Evolutionary conservation across 805 yeast species (phyloP).

Genomic region (Zygotorulaspora danielsina): DNA sequence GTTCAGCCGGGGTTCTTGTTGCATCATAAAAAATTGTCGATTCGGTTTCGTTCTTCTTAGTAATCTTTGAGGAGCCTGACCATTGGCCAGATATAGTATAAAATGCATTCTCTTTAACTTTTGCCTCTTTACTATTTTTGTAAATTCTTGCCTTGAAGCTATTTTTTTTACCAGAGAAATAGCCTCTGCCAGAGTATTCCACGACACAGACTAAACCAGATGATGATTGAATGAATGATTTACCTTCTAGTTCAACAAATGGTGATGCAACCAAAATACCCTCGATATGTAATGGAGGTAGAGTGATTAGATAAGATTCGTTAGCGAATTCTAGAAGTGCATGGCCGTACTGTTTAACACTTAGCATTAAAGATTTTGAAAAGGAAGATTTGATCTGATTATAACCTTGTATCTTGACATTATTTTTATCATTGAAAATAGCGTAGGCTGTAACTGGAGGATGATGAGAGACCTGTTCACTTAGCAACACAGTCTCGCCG

Average conservation of each 20-base stretch:
- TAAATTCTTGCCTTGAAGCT: slow-evolving; percentile 80
- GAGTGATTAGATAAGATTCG: slow-evolving; percentile 74
- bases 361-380: slow-evolving; percentile 67
- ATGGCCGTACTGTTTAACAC: slow-evolving; percentile 90
- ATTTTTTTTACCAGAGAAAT: slow-evolving; percentile 92
- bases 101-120: slow-evolving; percentile 57
- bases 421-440: slow-evolving; percentile 65
- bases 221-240: slow-evolving; percentile 77
- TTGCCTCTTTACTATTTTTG: slow-evolving; percentile 47
- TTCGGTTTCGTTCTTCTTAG: slow-evolving; percentile 39
- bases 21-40: slow-evolving; percentile 64
- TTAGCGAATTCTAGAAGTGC: slow-evolving; percentile 64
- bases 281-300: slow-evolving; percentile 93
- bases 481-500: slow-evolving; percentile 74
- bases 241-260: slow-evolving; percentile 89
- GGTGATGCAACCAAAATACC: slow-evolving; percentile 90
- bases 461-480: slow-evolving; percentile 96
- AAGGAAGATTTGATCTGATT: slow-evolving; percentile 84
- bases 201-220: slow-evolving; percentile 68
- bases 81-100: slow-evolving; percentile 88
- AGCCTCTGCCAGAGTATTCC: slow-evolving; percentile 89
- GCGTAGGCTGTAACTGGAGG: slow-evolving; percentile 97
- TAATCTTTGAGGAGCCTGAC: slow-evolving; percentile 71
- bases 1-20: slow-evolving; percentile 45
- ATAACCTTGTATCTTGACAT: slow-evolving; percentile 76